Base-by-base conservation (phyloP, 176 grass and related monocot genomes). In the Hsuehochloa calcarea region DNA sequence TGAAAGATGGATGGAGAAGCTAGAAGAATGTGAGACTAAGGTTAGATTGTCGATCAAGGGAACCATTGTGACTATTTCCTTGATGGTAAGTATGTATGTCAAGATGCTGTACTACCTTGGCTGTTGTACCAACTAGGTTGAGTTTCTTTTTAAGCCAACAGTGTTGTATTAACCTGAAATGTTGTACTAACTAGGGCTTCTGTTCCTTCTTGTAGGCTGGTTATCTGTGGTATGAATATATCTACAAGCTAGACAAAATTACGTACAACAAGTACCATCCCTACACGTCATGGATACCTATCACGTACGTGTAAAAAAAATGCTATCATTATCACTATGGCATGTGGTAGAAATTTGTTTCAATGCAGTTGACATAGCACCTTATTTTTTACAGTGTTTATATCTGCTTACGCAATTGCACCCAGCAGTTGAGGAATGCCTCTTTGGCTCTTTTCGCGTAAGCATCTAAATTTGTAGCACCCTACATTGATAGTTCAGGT, bases 191-290 rank as follows among this genome's bases (percentile, higher is more conserved):
- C 37, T 49, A 41, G 74, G n/a, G 70, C 5, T 67, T 82, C 4
- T 89, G 29, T 58, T 80, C 75, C 26, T 78, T 62, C 29, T 88
- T 83, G 58, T 87, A 99, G 96, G 84, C 38, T 89, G 96, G 88
- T 27, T 99, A 91, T 71, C 67, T 95, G 34, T 99, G 96, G 96
- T 99, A 99, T 45, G 93, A 96, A 51, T 96, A 96, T 77, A 99
- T 99, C 80, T 99, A 99, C 86, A 99, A 89, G 91, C 88, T 99
- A 19, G 96, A 99, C 60, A 99, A 89, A 85, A 65, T 96, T 64
- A 94, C 97, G 26, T 99, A 99, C 87, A 99, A 99, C 65, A 99
- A 96, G 67, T 99, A 91, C 74, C 97, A 99, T 92, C 97, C 97
- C 23, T 99, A 99, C 74, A 99, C 97, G 5, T 99, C 97, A 76